Percentiles rank a stretch among this genome's conserved stretches.
phyloP scores from a whole-genome alignment of 2,329 filamentous ascomycete species.

The Penicillium sp. region DNA sequence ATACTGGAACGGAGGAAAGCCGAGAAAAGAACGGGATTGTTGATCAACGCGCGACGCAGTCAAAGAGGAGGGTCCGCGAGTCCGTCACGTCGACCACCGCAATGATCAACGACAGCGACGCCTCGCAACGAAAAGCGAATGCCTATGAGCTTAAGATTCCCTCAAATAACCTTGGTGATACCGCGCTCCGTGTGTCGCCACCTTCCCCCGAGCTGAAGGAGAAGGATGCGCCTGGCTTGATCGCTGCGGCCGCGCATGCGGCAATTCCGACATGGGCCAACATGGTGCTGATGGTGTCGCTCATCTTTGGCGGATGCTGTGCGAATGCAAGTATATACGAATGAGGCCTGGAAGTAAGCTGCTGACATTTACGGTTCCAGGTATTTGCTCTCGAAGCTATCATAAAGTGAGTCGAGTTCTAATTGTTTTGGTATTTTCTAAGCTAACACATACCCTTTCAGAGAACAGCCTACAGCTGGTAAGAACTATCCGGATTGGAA shows the following conservation, averaged over 20 bases:
- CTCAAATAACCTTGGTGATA: background rate
- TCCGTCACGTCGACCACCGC: background rate
- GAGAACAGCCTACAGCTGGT: conserved; percentile 80
- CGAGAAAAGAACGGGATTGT: background rate
- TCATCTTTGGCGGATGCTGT: conserved; percentile 95
- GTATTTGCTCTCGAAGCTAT: conserved; percentile 96
- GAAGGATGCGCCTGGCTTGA: conserved; percentile 15
- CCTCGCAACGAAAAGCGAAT: conserved; percentile 7
- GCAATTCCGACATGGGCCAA: conserved; percentile 58
- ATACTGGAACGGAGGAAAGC: background rate
- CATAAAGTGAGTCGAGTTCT: conserved; percentile 67
- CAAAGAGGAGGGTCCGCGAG: background rate
- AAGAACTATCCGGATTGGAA: conserved; percentile 27
- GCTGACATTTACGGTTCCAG: conserved; percentile 43
- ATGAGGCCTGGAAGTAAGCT: conserved; percentile 8
- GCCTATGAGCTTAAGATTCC: background rate
- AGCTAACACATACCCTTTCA: conserved; percentile 32
- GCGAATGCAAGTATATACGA: conserved; percentile 64
- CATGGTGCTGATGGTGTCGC: conserved; percentile 63
- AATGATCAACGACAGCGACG: conserved; percentile 17
- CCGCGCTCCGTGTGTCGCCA: background rate
- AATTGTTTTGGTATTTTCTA: background rate
- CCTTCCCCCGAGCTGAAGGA: background rate
- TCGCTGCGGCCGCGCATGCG: conserved; percentile 29
- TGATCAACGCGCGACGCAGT: background rate